A percentile compares a stretch with the other conserved stretches of the same genome.
phyloP scores from a whole-genome alignment of 139 green algal genomes.

The Coccomyxa sp. region DNA sequence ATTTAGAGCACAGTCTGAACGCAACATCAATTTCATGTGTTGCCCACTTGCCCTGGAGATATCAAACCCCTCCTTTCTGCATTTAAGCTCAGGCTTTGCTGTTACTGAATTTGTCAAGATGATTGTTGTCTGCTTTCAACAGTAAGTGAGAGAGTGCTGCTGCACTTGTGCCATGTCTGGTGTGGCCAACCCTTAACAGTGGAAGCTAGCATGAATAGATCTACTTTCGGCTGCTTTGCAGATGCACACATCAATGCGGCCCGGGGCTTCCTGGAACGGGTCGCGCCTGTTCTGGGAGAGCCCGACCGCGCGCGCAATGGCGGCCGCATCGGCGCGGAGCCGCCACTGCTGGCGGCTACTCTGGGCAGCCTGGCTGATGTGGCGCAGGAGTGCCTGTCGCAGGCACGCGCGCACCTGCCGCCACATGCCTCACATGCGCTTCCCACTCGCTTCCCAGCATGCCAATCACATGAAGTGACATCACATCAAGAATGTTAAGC shows the following conservation, averaged over 20 bases:
- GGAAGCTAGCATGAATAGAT: not conserved
- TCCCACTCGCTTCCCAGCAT: no score
- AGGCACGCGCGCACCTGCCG: not conserved
- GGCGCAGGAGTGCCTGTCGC: not conserved
- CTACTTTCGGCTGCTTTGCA: not conserved
- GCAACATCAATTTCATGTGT: no score
- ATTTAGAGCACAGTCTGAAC: no score
- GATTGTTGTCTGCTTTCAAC: not conserved
- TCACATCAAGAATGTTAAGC: no score
- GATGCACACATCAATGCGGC: not conserved
- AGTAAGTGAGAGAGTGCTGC: not conserved
- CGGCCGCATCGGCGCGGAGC: not conserved
- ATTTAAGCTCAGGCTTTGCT: not conserved
- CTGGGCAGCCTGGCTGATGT: not conserved
- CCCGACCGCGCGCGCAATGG: not conserved
- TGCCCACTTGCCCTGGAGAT: no score
- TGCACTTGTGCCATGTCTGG: not conserved
- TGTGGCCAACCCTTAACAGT: not conserved
- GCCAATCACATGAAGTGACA: no score
- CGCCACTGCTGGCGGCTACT: not conserved
- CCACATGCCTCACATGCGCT: no score
- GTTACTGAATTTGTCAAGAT: not conserved
- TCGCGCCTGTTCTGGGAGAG: not conserved
- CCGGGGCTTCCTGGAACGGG: not conserved
- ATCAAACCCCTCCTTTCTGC: not conserved